Evolutionary conservation across 495 filamentous ascomycete genomes (phyloP), one percentile per base, ranked within the genome.

Genomic region (Trichoderma asperelloides): DNA sequence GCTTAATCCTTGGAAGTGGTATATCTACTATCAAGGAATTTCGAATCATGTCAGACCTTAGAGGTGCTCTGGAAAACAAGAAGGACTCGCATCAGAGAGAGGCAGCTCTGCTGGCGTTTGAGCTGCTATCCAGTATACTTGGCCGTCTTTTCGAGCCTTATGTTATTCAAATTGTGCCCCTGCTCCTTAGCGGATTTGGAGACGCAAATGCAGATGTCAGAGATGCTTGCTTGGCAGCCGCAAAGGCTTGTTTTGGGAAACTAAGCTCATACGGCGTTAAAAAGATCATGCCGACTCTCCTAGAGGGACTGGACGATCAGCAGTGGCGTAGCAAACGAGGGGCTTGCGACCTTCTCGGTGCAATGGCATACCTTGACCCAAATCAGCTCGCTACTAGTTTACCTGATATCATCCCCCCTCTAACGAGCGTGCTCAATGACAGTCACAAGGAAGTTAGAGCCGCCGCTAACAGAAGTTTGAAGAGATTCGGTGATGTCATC

Each of bases 311-410:
- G 15, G 92, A 97, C 66, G 96, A 98, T 63, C 85, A 89, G 39
- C 95, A 97, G 74, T 98, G 95, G 95, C 88, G 95, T 71, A 97
- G 91, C 78, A 97, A 98, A 75, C 97, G 96, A 78, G 95, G 95
- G 70, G 95, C 95, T 65, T 98, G 95, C 71, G 95, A 98, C 72
- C 85, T 96, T 12, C 85, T 98, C 23, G 95, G 95, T 73, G 94
- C 94, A 66, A 98, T 98, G 94, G 96, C 95, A 12, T 98, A 98
- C 74, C 84, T 98, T 21, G 93, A 97, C 72, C 95, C 95, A 7
- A 88, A 97, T 67, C 95, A 98, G 73, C 83, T 98, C 18, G 93
- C 95, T 1, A 84, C 89, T 65, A 97, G 93, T 72, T 78, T 98
- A 69, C 96, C 95, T 0, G 92, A 94, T 65, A 98, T 98, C 68